Base-by-base conservation (phyloP, 345 rosid genomes). In the Raphanus raphanistrum region DNA sequence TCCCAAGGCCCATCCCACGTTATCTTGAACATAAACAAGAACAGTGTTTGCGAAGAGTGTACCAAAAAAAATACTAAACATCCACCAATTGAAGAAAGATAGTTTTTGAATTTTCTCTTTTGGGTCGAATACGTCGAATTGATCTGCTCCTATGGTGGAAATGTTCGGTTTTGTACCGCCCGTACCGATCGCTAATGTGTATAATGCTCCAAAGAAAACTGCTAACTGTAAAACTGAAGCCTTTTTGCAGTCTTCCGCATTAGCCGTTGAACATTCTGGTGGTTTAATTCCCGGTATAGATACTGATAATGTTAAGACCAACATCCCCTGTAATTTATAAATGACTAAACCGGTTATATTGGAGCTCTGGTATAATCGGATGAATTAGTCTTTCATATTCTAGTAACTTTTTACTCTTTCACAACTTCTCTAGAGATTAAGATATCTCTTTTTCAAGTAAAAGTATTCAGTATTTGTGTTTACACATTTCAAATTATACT, bases 1-100 rank as follows among this genome's bases (percentile, higher is more conserved):
- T 3, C 99, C 98, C 2, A 88, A 68, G 0, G 89, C 63, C 98
- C 97, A 95, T 0, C 98, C 99, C 3, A 95, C 92, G 68, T 88
- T 90, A 75, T 95, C 99, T 74, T 95, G 98, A 57, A 92, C 76
- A 76, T 92, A 95, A 5, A 95, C 97, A 29, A 92, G 93, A 8
- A 87, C 50, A 0, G 97, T 91, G 83, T 92, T 88, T 48, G 98
- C 94, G 26, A 95, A 92, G 29, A 95, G 87, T 16, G 93, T 87
- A n/a, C 99, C 99, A 57, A 85, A 82, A 81, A 92, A 95, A 61
- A 92, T 90, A 85, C 96, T 86, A 77, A 95, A 92, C 98, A 90
- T 84, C 98, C 99, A 95, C 99, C 98, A 95, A 48, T 92, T 95
- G 93, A 95, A 95, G 88, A 92, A 95, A 31, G 99, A 92, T 28